These are phyloP conservation scores for Silene latifolia DNA, from an alignment of 148 eudicot species.

Conservation along the genomic window DNA sequence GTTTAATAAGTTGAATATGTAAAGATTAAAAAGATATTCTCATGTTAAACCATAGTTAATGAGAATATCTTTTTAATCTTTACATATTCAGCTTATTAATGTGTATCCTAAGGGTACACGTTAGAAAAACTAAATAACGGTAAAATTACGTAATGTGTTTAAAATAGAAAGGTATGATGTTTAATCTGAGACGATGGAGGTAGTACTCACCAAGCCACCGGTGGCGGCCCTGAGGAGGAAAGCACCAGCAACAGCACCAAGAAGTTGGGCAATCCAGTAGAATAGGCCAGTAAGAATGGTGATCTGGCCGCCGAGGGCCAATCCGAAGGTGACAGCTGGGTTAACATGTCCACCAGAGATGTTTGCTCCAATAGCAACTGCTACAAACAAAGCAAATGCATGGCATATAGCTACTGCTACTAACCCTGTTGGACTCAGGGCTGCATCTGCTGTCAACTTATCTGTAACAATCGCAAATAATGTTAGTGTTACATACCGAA, in stretches of 20 bases:
- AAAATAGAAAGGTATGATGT: not conserved
- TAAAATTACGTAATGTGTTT: too few relatives aligned
- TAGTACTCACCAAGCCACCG: constrained; percentile 60
- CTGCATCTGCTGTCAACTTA: constrained; percentile 65
- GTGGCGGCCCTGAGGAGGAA: constrained; percentile 61
- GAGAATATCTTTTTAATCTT: too few relatives aligned
- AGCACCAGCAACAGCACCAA: constrained; percentile 35
- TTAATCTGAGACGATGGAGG: not conserved
- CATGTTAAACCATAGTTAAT: too few relatives aligned
- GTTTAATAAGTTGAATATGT: too few relatives aligned
- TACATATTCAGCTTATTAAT: too few relatives aligned
- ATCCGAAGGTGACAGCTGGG: constrained; percentile 86
- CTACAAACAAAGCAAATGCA: constrained; percentile 80
- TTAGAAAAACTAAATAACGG: too few relatives aligned
- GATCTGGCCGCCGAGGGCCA: constrained; percentile 87
- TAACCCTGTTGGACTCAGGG: constrained; percentile 64
- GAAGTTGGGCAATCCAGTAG: constrained; percentile 38
- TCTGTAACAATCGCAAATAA: constrained; percentile 26
- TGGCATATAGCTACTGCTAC: constrained; percentile 71
- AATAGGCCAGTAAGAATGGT: constrained; percentile 79
- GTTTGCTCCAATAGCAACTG: constrained; percentile 72
- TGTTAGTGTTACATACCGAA: too few relatives aligned
- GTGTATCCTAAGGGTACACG: too few relatives aligned
- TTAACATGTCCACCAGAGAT: constrained; percentile 91
- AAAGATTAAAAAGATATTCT: too few relatives aligned